phyloP scores from a whole-genome alignment of 768 basidiomycete species.

The Russula ochroleuca region DNA sequence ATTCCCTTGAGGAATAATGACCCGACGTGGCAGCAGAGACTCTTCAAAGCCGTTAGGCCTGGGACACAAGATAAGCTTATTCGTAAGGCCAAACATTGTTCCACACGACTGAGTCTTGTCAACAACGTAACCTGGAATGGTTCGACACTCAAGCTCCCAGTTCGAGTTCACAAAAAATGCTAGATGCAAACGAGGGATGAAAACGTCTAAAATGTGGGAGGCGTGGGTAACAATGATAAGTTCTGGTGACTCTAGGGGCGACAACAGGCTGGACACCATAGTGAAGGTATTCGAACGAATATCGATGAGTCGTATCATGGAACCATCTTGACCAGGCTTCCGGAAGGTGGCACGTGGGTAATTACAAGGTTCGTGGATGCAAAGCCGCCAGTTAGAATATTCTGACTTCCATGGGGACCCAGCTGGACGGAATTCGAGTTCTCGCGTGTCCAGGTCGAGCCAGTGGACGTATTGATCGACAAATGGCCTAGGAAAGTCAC shows the following conservation, averaged over 20 bases:
- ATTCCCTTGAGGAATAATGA: slow-evolving; percentile 15
- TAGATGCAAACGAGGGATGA: slow-evolving; percentile 41
- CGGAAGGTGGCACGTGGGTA: neutral
- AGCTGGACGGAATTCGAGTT: slow-evolving; percentile 37
- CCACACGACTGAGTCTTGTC: no score
- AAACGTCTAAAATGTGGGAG: slow-evolving; percentile 22
- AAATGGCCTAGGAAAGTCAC: slow-evolving; percentile 35
- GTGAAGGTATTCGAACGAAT: slow-evolving; percentile 11
- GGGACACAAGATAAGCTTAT: no score
- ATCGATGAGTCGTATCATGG: neutral
- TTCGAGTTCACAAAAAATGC: slow-evolving; percentile 38
- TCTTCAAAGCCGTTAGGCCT: no score
- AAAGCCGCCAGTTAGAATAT: slow-evolving; percentile 32
- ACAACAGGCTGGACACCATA: slow-evolving; percentile 5
- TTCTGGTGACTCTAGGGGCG: neutral
- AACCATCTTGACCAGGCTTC: neutral
- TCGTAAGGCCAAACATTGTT: no score
- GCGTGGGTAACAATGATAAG: neutral
- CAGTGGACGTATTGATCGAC: slow-evolving; percentile 36
- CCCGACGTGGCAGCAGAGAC: neutral
- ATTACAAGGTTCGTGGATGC: neutral
- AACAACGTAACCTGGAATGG: slow-evolving; percentile 41
- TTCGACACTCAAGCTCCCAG: slow-evolving; percentile 38
- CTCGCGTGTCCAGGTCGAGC: slow-evolving; percentile 30
- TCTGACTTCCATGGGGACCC: slow-evolving; percentile 33